A percentile compares a stretch with the other conserved stretches of the same genome.
Evolutionary conservation across 2,329 filamentous ascomycete genomes (phyloP).

Genomic region (Sporothrix humicola): DNA sequence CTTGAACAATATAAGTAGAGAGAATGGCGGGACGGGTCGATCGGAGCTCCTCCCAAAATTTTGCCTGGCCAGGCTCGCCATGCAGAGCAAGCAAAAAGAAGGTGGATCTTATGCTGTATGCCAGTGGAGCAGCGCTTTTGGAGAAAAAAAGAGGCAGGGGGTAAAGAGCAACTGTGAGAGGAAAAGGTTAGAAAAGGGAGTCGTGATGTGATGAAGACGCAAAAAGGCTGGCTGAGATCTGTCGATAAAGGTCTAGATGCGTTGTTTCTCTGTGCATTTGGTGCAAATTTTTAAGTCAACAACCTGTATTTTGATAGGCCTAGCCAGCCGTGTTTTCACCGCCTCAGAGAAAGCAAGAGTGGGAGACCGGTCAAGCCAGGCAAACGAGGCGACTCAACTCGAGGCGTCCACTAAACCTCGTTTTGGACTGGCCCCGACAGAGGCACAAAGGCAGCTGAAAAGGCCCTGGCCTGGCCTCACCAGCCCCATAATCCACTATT

Average conservation of each 20-base stretch:
- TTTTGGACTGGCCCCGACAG: not conserved
- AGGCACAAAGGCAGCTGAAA: not conserved
- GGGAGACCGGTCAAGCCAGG: not conserved
- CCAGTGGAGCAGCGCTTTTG: not conserved
- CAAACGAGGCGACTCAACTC: not conserved
- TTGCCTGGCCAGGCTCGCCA: not conserved
- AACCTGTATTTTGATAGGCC: not conserved
- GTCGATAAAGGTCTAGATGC: not conserved
- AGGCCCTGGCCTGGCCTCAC: not conserved
- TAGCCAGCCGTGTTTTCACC: conserved; percentile 14
- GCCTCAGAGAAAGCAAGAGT: not conserved
- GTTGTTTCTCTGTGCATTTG: not conserved
- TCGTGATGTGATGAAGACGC: not conserved
- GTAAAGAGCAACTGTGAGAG: not conserved
- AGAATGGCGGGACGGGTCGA: conserved; percentile 11
- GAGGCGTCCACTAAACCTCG: conserved; percentile 1
- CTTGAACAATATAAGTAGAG: not conserved
- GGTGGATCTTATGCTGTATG: not conserved
- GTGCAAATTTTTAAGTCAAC: too few relatives aligned
- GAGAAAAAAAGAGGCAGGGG: not conserved
- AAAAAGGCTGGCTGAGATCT: conserved; percentile 1
- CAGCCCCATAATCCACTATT: not conserved
- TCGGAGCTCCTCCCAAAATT: not conserved
- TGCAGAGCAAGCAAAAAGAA: not conserved
- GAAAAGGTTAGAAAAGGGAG: not conserved